Evolutionary conservation across 805 yeast genomes (phyloP), one percentile per base, ranked within the genome.

Genomic region (Saturnispora dispora): DNA sequence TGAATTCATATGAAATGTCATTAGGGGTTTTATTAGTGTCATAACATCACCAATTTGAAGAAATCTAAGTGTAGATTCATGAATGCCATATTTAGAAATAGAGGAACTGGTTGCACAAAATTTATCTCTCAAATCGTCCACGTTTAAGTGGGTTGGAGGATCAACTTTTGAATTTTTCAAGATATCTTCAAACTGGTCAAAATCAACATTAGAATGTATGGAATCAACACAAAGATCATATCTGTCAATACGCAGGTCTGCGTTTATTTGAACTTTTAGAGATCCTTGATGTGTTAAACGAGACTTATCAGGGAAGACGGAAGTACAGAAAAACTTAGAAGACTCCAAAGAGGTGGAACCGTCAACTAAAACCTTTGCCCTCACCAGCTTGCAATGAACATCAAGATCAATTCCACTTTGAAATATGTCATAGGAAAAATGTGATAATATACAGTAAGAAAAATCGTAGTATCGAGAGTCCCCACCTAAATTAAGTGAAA

Each of bases 11-110:
- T 48, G 46, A 23, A 41, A 48, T 5, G 46, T 60, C 80, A 86
- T 81, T 51, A 88, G 67, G 5, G 85, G 81, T 51, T 77, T 75
- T 55, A 88, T 71, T 54, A 79, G 78, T 0, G 88, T 74, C 88
- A 88, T 84, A 9, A 83, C 83, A 64, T 87, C 93, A 41, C 88
- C 77, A 4, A 85, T 78, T 63, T 86, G 91, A 68, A 88, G 66
- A 22, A 82, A 73, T 53, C 91, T 70, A 79, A 86, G 76, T 6
- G 86, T 81, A 39, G 75, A 75, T 48, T 77, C 81, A 50, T 79
- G 81, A 5, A 85, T 65, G 0, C 95, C 95, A 55, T 77, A 76
- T 50, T 75, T 74, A 4, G 81, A 70, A 51, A 81, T 66, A 40
- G 69, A 69, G 44, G 72, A 69, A 55, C 73, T 45, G 22, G 46